Evolutionary conservation across 495 filamentous ascomycete genomes (phyloP), one percentile per base, ranked within the genome.

Genomic region (Penicillium diatomitis): DNA sequence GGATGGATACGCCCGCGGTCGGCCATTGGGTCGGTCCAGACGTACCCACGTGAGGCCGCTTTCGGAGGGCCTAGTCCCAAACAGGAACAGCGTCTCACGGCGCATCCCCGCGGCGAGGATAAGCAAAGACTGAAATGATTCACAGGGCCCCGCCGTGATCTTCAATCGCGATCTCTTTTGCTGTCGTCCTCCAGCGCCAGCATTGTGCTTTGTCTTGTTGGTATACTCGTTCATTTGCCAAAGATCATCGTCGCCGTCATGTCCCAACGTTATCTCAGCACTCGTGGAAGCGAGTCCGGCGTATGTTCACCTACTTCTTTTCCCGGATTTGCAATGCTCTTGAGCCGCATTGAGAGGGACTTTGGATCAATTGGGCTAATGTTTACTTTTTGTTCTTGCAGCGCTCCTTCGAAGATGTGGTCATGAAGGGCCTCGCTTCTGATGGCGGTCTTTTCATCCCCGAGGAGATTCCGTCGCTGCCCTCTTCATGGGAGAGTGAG

Each of bases 361-460:
- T 44, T 48, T 27, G 42, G 32, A 9, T 27, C 32, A 30, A 28
- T 10, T 10, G 27, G 40, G 31, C 9, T 8, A 27, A 41, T n/a
- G 40, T 32, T 34, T 43, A 44, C 42, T n/a, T 5, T 5, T 12
- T 10, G 8, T 43, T 6, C 56, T 1, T 44, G n/a, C 34, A 95
- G 88, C 75, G 92, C 51, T 88, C 90, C 41, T 97, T 97, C 63
- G 90, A 96, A 66, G 78, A 84, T 28, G 88, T 88, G 35, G 90
- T 96, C 30, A 70, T 97, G 50, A 92, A 96, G 65, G 91, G 91
- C 29, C 82, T 97, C 33, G 90, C 91, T 29, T 66, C 81, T 3
- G 90, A 96, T 58, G 87, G 87, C 32, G 91, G 91, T 30, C 83
- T 97, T 41, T 96, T 91, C 71, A 79, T 96, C 35, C 91, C 91